These are phyloP conservation scores for Leccinum sublutescens DNA, from an alignment of 768 basidiomycete species.

Conservation along the genomic window DNA sequence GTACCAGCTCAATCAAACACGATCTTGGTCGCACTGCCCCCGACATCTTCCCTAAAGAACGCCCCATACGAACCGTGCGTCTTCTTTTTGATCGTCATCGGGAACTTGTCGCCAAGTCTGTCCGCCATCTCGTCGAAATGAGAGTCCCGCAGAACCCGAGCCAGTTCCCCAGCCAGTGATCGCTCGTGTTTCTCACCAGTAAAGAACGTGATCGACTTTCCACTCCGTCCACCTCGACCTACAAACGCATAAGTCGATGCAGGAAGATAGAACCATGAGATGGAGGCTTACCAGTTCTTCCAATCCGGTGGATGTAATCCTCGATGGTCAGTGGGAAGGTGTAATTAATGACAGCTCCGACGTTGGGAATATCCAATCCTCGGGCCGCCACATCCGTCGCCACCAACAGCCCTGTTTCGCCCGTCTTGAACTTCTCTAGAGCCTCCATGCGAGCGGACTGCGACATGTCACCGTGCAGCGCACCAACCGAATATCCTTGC, in stretches of 20 bases:
- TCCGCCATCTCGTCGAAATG: slow-evolving; percentile 71
- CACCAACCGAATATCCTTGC: slow-evolving; percentile 75
- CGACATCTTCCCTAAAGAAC: slow-evolving; percentile 66
- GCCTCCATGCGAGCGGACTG: slow-evolving; percentile 83
- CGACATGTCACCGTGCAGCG: slow-evolving; percentile 88
- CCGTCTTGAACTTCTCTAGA: slow-evolving; percentile 83
- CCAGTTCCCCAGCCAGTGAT: slow-evolving; percentile 88
- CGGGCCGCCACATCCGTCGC: slow-evolving; percentile 98
- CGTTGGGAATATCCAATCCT: slow-evolving; percentile 96
- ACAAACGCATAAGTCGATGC: slow-evolving; percentile 13
- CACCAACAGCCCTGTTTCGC: slow-evolving; percentile 77
- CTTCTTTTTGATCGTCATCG: slow-evolving; percentile 97
- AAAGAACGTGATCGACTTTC: slow-evolving; percentile 95
- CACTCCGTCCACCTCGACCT: slow-evolving; percentile 87
- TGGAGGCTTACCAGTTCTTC: slow-evolving; percentile 66
- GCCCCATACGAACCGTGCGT: slow-evolving; percentile 88
- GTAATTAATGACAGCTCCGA: slow-evolving; percentile 92
- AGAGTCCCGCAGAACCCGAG: slow-evolving; percentile 84
- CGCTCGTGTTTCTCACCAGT: slow-evolving; percentile 88
- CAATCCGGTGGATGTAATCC: slow-evolving; percentile 89
- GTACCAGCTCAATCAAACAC: slow-evolving; percentile 51
- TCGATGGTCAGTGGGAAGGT: slow-evolving; percentile 98
- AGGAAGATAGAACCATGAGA: neutral
- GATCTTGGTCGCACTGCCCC: slow-evolving; percentile 72
- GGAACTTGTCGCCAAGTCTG: slow-evolving; percentile 71